Evolutionary conservation across 495 filamentous ascomycete species (phyloP), one percentile per base, ranked within the genome.

Genomic region (Aspergillus egyptiacus): DNA sequence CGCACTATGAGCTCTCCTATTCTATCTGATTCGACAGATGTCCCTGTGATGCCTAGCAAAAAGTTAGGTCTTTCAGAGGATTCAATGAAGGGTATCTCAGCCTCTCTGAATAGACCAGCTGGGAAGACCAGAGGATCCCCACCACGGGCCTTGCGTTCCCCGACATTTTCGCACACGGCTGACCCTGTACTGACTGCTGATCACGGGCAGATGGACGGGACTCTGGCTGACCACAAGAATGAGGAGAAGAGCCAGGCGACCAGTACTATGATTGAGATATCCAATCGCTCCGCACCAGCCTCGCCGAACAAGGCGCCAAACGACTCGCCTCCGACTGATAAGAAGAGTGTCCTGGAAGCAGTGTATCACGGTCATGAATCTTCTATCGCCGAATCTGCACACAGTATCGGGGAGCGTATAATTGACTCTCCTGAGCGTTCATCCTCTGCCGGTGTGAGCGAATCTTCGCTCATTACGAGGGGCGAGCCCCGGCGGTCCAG

Each of bases 231-330:
- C 14, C 53, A 46, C 40, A 67, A 65, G 39, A 51, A 47, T 6
- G 67, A 65, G 6, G 73, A 80, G 44, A 71, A 77, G 51, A 71
- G 73, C 47, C 73, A 77, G 61, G 84, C 82, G 10, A 64, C 80
- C 15, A 78, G 68, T 54, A 63, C 73, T 7, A 86, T 88, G 75
- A 81, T 81, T 46, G 81, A 77, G 23, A 81, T 89, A 13, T 79
- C 81, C 15, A 78, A 60, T 28, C 77, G 77, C 7, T 84, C 83
- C 7, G 79, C 75, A 23, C 76, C 76, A 18, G 62, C 63, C 22
- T 82, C 83, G 2, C 81, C 81, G 0, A 56, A 66, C 7, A 68
- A 72, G n/a, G 77, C 75, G 2, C 73, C 77, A 0, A 51, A 63
- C 3, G 74, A 66, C 33, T 82, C 80, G 17, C 75, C 78, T 10